Evolutionary conservation across 345 rosid species (phyloP).

Genomic region (Ceriops decandra): DNA sequence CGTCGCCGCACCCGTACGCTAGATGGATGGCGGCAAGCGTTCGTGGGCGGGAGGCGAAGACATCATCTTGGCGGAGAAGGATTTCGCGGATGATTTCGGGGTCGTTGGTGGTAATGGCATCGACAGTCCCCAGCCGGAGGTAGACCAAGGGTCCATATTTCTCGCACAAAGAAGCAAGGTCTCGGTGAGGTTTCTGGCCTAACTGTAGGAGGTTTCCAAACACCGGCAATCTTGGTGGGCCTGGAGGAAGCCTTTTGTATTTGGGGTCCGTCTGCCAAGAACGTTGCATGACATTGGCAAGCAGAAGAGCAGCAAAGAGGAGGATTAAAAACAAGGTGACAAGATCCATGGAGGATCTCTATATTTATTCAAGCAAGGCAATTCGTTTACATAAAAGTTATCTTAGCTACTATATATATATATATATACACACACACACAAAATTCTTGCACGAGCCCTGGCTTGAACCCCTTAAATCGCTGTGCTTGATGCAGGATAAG

Average conservation of each 20-base stretch:
- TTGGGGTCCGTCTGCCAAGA: slow-evolving; percentile 14
- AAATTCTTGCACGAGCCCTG: too few species aligned
- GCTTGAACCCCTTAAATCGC: too few species aligned
- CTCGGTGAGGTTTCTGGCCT: slow-evolving; percentile 68
- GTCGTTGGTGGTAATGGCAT: slow-evolving; percentile 80
- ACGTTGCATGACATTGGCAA: slow-evolving; percentile 24
- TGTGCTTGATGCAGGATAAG: too few species aligned
- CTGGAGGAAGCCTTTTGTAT: slow-evolving; percentile 58
- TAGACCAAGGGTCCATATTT: slow-evolving; percentile 76
- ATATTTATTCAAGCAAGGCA: too few species aligned
- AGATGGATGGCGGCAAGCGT: slow-evolving; percentile 77
- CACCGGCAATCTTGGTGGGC: slow-evolving; percentile 74
- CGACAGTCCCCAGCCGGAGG: slow-evolving; percentile 64
- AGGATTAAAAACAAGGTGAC: too few species aligned
- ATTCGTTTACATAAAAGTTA: too few species aligned
- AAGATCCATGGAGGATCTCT: too few species aligned
- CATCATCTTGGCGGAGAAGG: slow-evolving; percentile 67
- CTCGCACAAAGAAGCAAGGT: slow-evolving; percentile 57
- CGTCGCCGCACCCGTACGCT: slow-evolving; percentile 70
- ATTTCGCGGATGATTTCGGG: slow-evolving; percentile 65
- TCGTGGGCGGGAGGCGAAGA: slow-evolving; percentile 76
- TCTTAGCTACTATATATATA: too few species aligned
- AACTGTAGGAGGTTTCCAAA: slow-evolving; percentile 84
- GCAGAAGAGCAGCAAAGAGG: too few species aligned
- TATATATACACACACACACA: too few species aligned